Percentiles rank a stretch among this genome's conserved stretches.
Conservation (phyloP, 768 basidiomycete genomes). For the Pleurotus djamor region DNA sequence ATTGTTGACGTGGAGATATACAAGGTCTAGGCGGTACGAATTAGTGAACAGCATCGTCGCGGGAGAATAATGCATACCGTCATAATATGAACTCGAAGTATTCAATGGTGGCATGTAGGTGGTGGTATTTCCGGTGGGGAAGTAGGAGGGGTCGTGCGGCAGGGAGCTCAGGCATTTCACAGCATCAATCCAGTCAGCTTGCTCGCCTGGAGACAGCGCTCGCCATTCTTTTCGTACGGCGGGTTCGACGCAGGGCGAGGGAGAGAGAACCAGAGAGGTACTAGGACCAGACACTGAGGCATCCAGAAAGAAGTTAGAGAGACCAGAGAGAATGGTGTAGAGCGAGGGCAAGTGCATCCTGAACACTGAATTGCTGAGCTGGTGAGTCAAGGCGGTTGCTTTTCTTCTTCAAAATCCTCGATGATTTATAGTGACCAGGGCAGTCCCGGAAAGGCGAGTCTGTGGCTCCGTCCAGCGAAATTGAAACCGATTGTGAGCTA, state of each 20-base stretch:
- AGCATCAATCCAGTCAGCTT: constrained; percentile 8
- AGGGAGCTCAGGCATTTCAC: constrained; percentile 15
- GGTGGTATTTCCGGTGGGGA: constrained; percentile 7
- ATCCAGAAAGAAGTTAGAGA: not conserved
- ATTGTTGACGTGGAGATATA: constrained; percentile 17
- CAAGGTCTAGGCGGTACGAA: constrained; percentile 10
- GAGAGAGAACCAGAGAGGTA: constrained; percentile 1
- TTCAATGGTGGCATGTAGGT: constrained; percentile 14
- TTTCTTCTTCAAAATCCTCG: no score
- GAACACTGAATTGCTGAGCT: not conserved
- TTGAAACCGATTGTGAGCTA: no score
- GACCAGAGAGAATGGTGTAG: not conserved
- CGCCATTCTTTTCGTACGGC: constrained; percentile 12
- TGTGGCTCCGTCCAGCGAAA: no score
- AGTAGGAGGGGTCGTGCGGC: constrained; percentile 8
- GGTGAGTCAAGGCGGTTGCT: not conserved
- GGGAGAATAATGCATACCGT: constrained; percentile 10
- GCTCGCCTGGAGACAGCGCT: not conserved
- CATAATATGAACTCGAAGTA: constrained; percentile 15
- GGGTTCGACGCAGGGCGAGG: constrained; percentile 11
- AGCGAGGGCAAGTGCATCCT: not conserved
- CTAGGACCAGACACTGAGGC: not conserved
- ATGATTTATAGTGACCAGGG: no score
- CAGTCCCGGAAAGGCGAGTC: no score
- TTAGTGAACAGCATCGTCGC: not conserved